phyloP scores from a whole-genome alignment of 768 basidiomycete species.

The Sporobolomyces roseus region DNA sequence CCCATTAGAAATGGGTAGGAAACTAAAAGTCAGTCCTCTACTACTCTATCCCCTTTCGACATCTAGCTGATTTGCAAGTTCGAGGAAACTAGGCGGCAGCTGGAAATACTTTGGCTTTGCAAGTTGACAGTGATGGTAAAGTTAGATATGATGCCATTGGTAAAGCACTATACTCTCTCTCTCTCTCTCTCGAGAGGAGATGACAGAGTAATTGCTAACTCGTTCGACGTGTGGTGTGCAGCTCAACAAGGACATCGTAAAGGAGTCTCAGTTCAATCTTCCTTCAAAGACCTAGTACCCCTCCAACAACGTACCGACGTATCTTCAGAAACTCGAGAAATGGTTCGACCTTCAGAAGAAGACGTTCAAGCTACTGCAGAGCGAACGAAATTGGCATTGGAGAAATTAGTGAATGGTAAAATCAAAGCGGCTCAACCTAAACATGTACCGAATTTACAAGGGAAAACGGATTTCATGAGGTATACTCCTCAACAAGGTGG shows the following conservation, averaged over 20 bases:
- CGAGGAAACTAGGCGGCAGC: no score
- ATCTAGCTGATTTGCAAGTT: slow-evolving; percentile 64
- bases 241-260: slow-evolving; percentile 88
- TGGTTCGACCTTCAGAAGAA: slow-evolving; percentile 93
- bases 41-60: neutral
- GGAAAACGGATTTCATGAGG: slow-evolving; percentile 72
- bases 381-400: slow-evolving; percentile 81
- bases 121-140: slow-evolving; percentile 93
- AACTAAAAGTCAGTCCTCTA: slow-evolving; percentile 53
- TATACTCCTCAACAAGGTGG: slow-evolving; percentile 71
- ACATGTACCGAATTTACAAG: slow-evolving; percentile 78
- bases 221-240: neutral
- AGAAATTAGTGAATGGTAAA: slow-evolving; percentile 88
- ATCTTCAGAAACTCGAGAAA: slow-evolving; percentile 62
- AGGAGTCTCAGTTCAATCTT: slow-evolving; percentile 82
- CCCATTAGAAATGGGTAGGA: slow-evolving; percentile 88
- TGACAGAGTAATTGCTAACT: neutral
- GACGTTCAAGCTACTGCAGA: slow-evolving; percentile 88
- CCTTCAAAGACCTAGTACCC: slow-evolving; percentile 96
- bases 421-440: slow-evolving; percentile 99
- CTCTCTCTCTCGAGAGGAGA: neutral
- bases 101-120: slow-evolving; percentile 90
- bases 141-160: slow-evolving; percentile 91
- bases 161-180: slow-evolving; percentile 6
- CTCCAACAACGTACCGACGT: slow-evolving; percentile 83